These are phyloP conservation scores for Holtermannia corniformis DNA, from an alignment of 768 basidiomycete genomes.

Conservation along the genomic window DNA sequence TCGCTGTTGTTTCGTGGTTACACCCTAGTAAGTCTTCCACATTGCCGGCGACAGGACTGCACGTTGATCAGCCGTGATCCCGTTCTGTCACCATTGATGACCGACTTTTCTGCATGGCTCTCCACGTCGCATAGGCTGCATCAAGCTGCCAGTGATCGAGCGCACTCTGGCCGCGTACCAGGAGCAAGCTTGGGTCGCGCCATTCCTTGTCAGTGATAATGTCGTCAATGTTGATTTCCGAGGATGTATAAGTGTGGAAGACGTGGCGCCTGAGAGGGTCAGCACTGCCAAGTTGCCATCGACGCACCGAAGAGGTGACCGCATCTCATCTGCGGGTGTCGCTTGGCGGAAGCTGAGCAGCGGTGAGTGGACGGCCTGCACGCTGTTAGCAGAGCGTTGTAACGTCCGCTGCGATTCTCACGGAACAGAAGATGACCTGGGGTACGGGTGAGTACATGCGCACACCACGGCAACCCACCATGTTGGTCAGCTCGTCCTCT, in stretches of 20 bases:
- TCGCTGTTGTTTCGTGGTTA: no score
- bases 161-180: conserved; percentile 45
- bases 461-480: conserved; percentile 49
- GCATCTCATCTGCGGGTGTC: conserved; percentile 14
- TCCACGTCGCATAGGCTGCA: conserved; percentile 66
- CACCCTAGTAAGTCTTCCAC: conserved; percentile 26
- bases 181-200: conserved; percentile 51
- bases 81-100: no score
- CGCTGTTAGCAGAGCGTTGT: conserved; percentile 32
- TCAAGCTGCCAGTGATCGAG: conserved; percentile 58
- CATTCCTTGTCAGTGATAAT: conserved; percentile 39
- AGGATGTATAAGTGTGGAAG: conserved; percentile 23
- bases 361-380: conserved; percentile 23
- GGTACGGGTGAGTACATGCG: neutral
- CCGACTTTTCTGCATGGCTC: conserved; percentile 57
- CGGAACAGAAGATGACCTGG: conserved; percentile 76
- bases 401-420: conserved; percentile 49
- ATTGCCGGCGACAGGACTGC: conserved; percentile 29
- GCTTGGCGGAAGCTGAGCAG: conserved; percentile 35
- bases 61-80: neutral
- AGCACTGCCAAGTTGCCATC: neutral
- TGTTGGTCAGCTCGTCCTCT: conserved; percentile 58
- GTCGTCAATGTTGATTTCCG: conserved; percentile 31
- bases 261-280: conserved; percentile 19
- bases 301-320: conserved; percentile 26